Conservation (phyloP, 1,284 basidiomycete genomes). For the Fomitiporia mediterranea region DNA sequence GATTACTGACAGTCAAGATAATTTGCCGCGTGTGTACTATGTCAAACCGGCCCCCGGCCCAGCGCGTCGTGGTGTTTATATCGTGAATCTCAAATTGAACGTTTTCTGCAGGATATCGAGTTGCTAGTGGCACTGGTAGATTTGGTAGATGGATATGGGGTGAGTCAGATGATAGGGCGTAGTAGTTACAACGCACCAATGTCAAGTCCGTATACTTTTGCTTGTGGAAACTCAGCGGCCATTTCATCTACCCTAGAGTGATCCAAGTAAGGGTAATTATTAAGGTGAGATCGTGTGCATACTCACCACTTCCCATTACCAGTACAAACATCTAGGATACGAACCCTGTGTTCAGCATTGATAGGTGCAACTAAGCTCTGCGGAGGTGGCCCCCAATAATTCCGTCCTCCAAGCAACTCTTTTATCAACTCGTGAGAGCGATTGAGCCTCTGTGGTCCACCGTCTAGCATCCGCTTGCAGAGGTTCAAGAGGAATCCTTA, state of each 20-base stretch:
- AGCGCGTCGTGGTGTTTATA: slow-evolving; percentile 46
- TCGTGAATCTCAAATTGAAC: slow-evolving; percentile 62
- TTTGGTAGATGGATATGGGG: slow-evolving; percentile 12
- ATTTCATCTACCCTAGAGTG: slow-evolving; percentile 74
- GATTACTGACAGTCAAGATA: slow-evolving; percentile 50
- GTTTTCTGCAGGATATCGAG: slow-evolving; percentile 52
- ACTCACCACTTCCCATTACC: slow-evolving; percentile 64
- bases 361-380: slow-evolving; percentile 41
- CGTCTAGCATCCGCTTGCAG: neutral
- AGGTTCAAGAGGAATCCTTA: slow-evolving; percentile 30
- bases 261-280: neutral
- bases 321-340: slow-evolving; percentile 64
- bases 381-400: slow-evolving; percentile 54
- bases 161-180: slow-evolving; percentile 14
- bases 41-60: slow-evolving; percentile 48
- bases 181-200: slow-evolving; percentile 63
- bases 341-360: slow-evolving; percentile 34
- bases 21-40: slow-evolving; percentile 57
- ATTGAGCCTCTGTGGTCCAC: slow-evolving; percentile 6
- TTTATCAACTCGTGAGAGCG: slow-evolving; percentile 42
- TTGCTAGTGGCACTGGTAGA: slow-evolving; percentile 62
- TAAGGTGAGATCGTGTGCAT: slow-evolving; percentile 9
- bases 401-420: slow-evolving; percentile 41
- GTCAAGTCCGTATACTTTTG: slow-evolving; percentile 63
- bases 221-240: slow-evolving; percentile 57